These are phyloP conservation scores for Magnolia changhungtana DNA, from an alignment of 164 flowering plant genomes.

Conservation along the genomic window DNA sequence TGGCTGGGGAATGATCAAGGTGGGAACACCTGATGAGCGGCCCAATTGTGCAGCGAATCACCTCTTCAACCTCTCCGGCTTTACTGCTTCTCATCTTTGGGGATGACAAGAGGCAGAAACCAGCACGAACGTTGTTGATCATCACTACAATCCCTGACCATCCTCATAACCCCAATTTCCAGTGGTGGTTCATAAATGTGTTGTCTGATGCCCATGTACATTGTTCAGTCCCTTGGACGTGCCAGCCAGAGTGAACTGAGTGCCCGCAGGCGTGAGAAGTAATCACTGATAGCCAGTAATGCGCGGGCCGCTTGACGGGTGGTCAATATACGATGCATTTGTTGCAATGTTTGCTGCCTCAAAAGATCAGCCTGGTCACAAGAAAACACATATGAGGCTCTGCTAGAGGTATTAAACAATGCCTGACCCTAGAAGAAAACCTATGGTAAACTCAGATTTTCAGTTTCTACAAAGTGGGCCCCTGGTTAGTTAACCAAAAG, in stretches of 20 bases:
- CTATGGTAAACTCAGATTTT: not conserved
- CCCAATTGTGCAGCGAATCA: not conserved
- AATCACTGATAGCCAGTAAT: slow-evolving; percentile 70
- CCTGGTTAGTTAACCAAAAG: no score
- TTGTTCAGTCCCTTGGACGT: slow-evolving; percentile 58
- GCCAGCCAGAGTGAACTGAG: slow-evolving; percentile 88
- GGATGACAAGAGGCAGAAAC: not conserved
- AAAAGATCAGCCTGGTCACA: slow-evolving; percentile 70
- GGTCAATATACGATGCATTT: slow-evolving; percentile 74
- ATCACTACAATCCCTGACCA: not conserved
- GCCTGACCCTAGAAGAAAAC: not conserved
- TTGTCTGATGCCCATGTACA: not conserved
- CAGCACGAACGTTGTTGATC: not conserved
- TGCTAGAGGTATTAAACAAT: not conserved
- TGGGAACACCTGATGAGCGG: not conserved
- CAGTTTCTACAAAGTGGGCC: not conserved
- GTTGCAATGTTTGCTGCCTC: slow-evolving; percentile 83
- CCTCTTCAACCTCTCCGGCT: not conserved
- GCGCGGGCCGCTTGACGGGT: slow-evolving; percentile 90
- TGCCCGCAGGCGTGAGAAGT: slow-evolving; percentile 66
- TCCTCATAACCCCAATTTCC: not conserved
- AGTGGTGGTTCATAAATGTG: not conserved
- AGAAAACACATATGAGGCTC: not conserved
- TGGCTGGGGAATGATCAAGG: not conserved
- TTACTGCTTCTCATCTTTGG: not conserved